Evolutionary conservation across 1,284 basidiomycete genomes (phyloP), one percentile per base, ranked within the genome.

Genomic region (Ceratobasidium sp.): DNA sequence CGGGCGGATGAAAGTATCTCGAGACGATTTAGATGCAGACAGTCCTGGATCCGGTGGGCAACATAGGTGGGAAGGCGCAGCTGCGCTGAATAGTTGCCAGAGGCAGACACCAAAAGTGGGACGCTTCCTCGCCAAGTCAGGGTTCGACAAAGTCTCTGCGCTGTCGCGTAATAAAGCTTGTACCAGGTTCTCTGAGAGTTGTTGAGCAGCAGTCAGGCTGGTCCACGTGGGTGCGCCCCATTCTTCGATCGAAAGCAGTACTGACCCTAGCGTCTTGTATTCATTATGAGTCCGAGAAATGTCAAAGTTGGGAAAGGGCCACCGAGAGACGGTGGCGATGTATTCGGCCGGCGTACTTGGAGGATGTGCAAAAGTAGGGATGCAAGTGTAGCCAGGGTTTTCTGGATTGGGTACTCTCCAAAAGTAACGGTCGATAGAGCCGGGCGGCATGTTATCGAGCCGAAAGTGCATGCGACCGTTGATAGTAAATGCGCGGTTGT

Each of bases 401-500:
- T 15, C 3, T 17, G 33, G 38, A 57, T 5, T 23, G n/a, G 4
- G 10, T 2, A 52, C 50, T 52, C 20, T 20, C 50, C 50, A 52
- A 10, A 52, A 52, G 3, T n/a, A 20, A 20, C 17, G 50, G 40
- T 10, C 56, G 59, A 46, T 33, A 38, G 26, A 57, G n/a, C 17
- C 17, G 13, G 28, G 46, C 5, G 65, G 65, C 46, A 77, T 69
- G 44, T 46, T 61, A 40, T 78, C 77, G 13, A 78, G 61, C 6
- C 33, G 50, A 33, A 78, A 56, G 40, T 78, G 57, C 20, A 28
- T 46, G 3, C n/a, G 38, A 1, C 42, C 69, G 68, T 78, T 73
- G 77, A 78, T 50, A 2, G 69, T 73, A 26, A 78, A 78, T 3
- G 54, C 77, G 5, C n/a, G 48, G 26, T 57, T 40, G 68, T 77